Percentiles rank a stretch among this genome's conserved stretches.
These are phyloP conservation scores for Calonectria pseudoreteaudii DNA, from an alignment of 2,329 filamentous ascomycete genomes.

Conservation along the genomic window DNA sequence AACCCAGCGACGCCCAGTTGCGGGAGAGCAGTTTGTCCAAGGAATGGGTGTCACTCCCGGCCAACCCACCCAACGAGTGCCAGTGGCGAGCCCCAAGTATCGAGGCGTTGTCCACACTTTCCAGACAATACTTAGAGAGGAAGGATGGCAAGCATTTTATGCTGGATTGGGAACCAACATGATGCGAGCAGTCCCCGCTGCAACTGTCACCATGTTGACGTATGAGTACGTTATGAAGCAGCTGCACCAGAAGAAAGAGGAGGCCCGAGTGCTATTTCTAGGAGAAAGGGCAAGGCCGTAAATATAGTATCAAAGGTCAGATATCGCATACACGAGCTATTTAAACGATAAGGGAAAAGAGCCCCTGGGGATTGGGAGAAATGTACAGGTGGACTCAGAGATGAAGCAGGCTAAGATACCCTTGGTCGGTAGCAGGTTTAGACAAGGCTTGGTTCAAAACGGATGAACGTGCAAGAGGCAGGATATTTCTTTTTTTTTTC, in stretches of 20 bases:
- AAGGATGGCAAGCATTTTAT: conserved; percentile 97
- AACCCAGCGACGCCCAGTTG: conserved; percentile 83
- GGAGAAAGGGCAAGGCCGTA: conserved; percentile 30
- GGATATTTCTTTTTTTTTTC: conserved; percentile 29
- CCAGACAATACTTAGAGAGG: conserved; percentile 86
- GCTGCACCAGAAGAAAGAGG: conserved; percentile 57
- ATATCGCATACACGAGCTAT: conserved; percentile 9
- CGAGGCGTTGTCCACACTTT: conserved; percentile 84
- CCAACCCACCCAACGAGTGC: conserved; percentile 42
- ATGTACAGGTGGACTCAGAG: conserved; percentile 31
- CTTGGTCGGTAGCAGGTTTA: conserved; percentile 51
- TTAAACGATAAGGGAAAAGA: conserved; percentile 25
- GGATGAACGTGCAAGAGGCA: conserved; percentile 21
- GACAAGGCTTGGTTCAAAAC: conserved; percentile 45
- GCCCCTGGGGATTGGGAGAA: conserved; percentile 18
- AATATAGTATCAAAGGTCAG: conserved; percentile 18
- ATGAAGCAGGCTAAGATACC: conserved; percentile 49
- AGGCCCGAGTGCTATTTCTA: conserved; percentile 48
- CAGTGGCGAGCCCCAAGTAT: conserved; percentile 67
- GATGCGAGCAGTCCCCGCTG: conserved; percentile 93
- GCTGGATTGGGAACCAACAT: conserved; percentile 98
- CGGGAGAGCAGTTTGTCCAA: conserved; percentile 64
- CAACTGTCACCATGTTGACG: conserved; percentile 97
- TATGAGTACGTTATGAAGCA: conserved; percentile 82
- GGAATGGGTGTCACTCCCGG: conserved; percentile 57